phyloP scores from a whole-genome alignment of 352 stramenopile species.

The Phytophthora pluvialis region DNA sequence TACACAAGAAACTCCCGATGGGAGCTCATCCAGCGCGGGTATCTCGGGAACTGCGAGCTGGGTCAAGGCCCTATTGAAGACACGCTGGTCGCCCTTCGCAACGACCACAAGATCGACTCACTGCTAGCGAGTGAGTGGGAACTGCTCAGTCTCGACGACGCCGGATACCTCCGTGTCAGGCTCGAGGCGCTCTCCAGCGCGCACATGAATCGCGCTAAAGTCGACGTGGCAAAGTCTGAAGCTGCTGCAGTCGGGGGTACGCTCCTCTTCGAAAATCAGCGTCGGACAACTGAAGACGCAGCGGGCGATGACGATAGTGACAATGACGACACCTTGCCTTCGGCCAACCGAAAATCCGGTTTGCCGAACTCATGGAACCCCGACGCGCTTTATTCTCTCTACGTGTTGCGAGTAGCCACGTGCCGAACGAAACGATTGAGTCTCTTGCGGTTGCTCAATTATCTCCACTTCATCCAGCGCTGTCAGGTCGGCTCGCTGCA shows the following conservation, averaged over 20 bases:
- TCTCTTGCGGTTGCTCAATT: conserved; percentile 58
- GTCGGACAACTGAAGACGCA: not conserved
- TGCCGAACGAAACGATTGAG: conserved; percentile 48
- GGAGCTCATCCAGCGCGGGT: conserved; percentile 37
- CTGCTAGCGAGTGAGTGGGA: conserved; percentile 51
- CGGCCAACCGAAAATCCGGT: not conserved
- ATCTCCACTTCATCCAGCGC: conserved; percentile 49
- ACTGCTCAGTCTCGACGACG: conserved; percentile 42
- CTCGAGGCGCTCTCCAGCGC: conserved; percentile 41
- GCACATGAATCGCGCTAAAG: conserved; percentile 46
- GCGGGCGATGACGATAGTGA: not conserved
- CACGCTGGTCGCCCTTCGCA: conserved; percentile 15
- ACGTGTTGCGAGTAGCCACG: conserved; percentile 45
- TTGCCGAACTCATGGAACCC: conserved; percentile 20
- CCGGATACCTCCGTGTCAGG: conserved; percentile 40
- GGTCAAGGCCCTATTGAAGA: conserved; percentile 1
- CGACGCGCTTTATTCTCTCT: conserved; percentile 45
- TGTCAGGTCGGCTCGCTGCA: not conserved
- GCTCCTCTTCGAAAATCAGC: not conserved
- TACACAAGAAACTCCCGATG: conserved; percentile 28
- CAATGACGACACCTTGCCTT: not conserved
- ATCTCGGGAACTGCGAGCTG: conserved; percentile 24
- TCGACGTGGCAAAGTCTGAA: conserved; percentile 30
- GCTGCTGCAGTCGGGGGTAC: no score
- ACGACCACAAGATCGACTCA: conserved; percentile 36